Evolutionary conservation across 2,329 filamentous ascomycete species (phyloP).

Genomic region (Aspergillus uvarum): DNA sequence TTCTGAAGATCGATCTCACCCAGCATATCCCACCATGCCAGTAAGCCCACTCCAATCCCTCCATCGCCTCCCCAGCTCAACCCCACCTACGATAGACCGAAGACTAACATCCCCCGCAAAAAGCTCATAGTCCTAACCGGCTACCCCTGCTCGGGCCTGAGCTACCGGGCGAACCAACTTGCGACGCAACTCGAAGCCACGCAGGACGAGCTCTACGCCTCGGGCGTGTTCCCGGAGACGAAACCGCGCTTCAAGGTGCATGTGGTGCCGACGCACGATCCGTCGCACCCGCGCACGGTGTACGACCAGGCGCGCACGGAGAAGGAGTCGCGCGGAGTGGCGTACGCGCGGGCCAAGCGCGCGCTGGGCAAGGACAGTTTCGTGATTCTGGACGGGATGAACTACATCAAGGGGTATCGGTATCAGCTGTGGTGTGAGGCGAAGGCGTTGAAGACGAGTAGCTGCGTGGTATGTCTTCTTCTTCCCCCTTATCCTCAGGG

Average conservation of each 20-base stretch:
- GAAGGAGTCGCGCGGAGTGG: conserved; percentile 63
- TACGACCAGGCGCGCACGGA: conserved; percentile 60
- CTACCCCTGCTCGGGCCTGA: conserved; percentile 64
- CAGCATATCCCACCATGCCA: conserved; percentile 27
- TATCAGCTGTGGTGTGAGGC: conserved; percentile 69
- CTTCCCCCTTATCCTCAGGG: neutral
- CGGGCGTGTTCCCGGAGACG: conserved; percentile 33
- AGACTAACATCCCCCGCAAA: neutral
- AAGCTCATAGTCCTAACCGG: conserved; percentile 63
- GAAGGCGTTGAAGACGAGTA: conserved; percentile 61
- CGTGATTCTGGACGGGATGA: conserved; percentile 63
- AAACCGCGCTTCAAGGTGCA: conserved; percentile 49
- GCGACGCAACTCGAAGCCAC: conserved; percentile 50
- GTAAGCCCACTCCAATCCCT: conserved; percentile 16
- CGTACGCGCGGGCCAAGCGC: conserved; percentile 62
- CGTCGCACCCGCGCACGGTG: conserved; percentile 49
- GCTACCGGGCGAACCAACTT: conserved; percentile 59
- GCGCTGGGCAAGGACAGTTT: conserved; percentile 57
- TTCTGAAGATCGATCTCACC: conserved; percentile 1
- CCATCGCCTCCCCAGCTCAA: neutral
- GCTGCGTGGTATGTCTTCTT: conserved; percentile 55
- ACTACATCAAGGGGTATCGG: conserved; percentile 68
- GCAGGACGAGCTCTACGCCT: conserved; percentile 47
- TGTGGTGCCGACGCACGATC: conserved; percentile 42
- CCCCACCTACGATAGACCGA: no score